A percentile compares a stretch with the other conserved stretches of the same genome.
Evolutionary conservation across 495 filamentous ascomycete species (phyloP).

Genomic region (Xylaria scruposa): DNA sequence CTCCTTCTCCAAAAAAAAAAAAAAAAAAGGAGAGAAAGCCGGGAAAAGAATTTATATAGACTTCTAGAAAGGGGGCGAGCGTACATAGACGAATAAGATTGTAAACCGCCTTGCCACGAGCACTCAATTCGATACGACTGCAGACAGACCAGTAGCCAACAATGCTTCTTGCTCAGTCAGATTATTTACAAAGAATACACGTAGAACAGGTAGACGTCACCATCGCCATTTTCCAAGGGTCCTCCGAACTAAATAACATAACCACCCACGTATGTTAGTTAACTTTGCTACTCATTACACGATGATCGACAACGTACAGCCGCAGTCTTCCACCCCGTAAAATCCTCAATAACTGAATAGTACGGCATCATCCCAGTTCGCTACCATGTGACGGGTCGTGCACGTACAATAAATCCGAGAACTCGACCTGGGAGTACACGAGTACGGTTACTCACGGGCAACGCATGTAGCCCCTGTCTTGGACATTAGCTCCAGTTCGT

Average conservation of each 20-base stretch:
- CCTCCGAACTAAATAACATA: not conserved
- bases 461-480: not conserved
- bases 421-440: not conserved
- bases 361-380: not conserved
- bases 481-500: not conserved
- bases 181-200: not conserved
- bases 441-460: constrained; percentile 4
- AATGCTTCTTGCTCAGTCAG: not conserved
- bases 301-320: not conserved
- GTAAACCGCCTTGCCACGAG: not conserved
- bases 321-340: not conserved
- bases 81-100: constrained; percentile 5
- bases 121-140: not conserved
- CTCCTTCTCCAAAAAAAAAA: not conserved
- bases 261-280: not conserved
- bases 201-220: not conserved
- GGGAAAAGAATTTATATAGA: not conserved
- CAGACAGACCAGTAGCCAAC: not conserved
- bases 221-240: not conserved
- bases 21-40: not conserved
- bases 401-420: not conserved
- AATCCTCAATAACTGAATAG: not conserved
- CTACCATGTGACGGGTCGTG: not conserved
- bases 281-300: not conserved
- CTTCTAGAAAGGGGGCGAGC: not conserved